A percentile compares a stretch with the other conserved stretches of the same genome.
Conservation (phyloP, 805 yeast genomes). For the Wickerhamiella azyma region DNA sequence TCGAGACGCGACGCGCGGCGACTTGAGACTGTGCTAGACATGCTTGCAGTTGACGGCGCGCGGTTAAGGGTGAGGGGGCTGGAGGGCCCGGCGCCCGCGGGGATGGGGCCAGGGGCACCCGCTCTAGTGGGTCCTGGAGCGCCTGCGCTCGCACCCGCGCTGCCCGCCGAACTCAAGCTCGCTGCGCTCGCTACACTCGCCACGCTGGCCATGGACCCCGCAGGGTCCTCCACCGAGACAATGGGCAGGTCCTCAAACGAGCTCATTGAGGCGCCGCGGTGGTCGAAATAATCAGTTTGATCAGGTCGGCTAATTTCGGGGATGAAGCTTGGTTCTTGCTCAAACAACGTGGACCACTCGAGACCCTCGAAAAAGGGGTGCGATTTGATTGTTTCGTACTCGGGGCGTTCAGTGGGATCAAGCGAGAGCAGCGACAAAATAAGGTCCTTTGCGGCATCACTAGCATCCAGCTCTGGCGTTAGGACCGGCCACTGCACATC, state of each 20-base stretch:
- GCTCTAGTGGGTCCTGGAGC: too few species aligned
- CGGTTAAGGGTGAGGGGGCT: background rate
- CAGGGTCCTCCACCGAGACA: slow-evolving; percentile 4
- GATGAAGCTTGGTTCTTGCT: slow-evolving; percentile 63
- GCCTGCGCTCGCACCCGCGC: background rate
- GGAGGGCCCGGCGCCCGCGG: background rate
- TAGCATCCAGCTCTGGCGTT: slow-evolving; percentile 30
- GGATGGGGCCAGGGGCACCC: too few species aligned
- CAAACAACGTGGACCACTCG: slow-evolving; percentile 63
- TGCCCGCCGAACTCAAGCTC: too few species aligned
- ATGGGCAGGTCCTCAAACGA: slow-evolving; percentile 30
- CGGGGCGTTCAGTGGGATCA: slow-evolving; percentile 58
- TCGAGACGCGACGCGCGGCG: slow-evolving; percentile 51
- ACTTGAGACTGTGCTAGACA: slow-evolving; percentile 6
- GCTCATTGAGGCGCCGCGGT: slow-evolving; percentile 69
- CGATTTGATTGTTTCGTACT: slow-evolving; percentile 61
- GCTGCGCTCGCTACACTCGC: too few species aligned
- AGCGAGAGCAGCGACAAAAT: slow-evolving; percentile 46
- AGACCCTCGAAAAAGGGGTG: slow-evolving; percentile 66
- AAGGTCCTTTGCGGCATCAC: slow-evolving; percentile 61
- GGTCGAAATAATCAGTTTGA: slow-evolving; percentile 80
- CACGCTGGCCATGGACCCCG: too few species aligned
- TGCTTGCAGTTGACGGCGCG: slow-evolving; percentile 7
- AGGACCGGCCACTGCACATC: slow-evolving; percentile 75
- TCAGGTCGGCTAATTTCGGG: slow-evolving; percentile 72